Conservation (phyloP, 176 grass and related monocot species). For the Triticum dicoccoides region DNA sequence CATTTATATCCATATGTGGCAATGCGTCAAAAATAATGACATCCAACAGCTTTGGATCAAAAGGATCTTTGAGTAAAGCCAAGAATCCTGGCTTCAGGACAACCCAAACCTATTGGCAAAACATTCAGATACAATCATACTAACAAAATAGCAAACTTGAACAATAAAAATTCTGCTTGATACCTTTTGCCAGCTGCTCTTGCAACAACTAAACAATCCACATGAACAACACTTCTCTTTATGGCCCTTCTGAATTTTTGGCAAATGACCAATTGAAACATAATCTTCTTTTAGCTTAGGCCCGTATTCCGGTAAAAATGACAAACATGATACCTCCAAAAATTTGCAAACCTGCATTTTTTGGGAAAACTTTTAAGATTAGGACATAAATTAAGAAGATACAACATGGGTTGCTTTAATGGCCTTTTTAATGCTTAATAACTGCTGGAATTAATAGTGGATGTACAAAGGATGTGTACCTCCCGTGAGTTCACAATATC, state of each 20-base stretch:
- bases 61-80: conserved; percentile 90
- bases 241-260: conserved; percentile 74
- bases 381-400: conserved; percentile 18
- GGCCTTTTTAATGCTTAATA: conserved; percentile 17
- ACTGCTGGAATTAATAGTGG: neutral
- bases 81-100: conserved; percentile 96
- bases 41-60: conserved; percentile 92
- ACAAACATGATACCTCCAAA: conserved; percentile 92
- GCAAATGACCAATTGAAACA: conserved; percentile 89
- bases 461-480: conserved; percentile 47
- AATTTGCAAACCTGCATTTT: conserved; percentile 87
- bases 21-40: conserved; percentile 94
- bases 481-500: conserved; percentile 95
- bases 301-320: conserved; percentile 94
- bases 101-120: conserved; percentile 74
- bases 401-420: neutral
- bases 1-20: conserved; percentile 81
- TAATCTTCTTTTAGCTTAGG: conserved; percentile 96
- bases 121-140: conserved; percentile 24
- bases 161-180: neutral
- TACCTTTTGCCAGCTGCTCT: conserved; percentile 98
- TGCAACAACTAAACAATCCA: conserved; percentile 76
- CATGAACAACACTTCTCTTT: conserved; percentile 66
- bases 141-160: conserved; percentile 22
- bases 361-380: conserved; percentile 13